phyloP scores from a whole-genome alignment of 2,329 filamentous ascomycete genomes.

The Penicillium vulpinum region DNA sequence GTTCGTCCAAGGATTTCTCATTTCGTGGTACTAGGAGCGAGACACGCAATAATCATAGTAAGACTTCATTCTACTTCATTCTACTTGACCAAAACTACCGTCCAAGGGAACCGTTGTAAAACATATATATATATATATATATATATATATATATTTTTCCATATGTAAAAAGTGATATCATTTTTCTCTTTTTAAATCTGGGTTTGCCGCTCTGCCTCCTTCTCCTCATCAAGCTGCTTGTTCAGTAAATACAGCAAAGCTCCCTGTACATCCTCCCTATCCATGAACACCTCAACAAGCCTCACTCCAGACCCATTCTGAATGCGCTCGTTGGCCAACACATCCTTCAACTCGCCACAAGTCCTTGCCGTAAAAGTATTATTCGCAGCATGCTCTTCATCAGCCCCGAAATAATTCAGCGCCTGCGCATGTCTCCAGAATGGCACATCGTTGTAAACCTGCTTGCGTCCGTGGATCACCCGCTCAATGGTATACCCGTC shows the following conservation, averaged over 20 bases:
- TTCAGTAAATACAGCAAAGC: slow-evolving; percentile 34
- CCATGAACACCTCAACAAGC: slow-evolving; percentile 47
- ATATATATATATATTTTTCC: neutral
- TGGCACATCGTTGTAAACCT: slow-evolving; percentile 58
- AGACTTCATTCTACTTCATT: slow-evolving; percentile 11
- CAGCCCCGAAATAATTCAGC: slow-evolving; percentile 51
- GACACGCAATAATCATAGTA: slow-evolving; percentile 20
- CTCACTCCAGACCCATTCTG: slow-evolving; percentile 40
- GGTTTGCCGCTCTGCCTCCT: slow-evolving; percentile 10
- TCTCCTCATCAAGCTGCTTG: slow-evolving; percentile 32
- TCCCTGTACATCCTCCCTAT: slow-evolving; percentile 38
- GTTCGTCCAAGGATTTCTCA: slow-evolving; percentile 5
- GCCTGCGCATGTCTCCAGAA: slow-evolving; percentile 55
- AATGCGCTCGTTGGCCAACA: slow-evolving; percentile 41
- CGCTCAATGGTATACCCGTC: slow-evolving; percentile 62
- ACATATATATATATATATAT: too few species aligned
- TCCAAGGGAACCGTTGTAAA: neutral
- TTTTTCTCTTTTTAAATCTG: neutral
- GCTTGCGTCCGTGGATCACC: slow-evolving; percentile 56
- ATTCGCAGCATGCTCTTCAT: slow-evolving; percentile 36
- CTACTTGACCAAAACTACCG: neutral
- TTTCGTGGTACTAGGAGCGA: slow-evolving; percentile 13
- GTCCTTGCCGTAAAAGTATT: slow-evolving; percentile 47
- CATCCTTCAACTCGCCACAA: slow-evolving; percentile 48
- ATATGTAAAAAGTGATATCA: neutral